phyloP scores from a whole-genome alignment of 2,329 filamentous ascomycete genomes.

The Bipolaris gigantea region DNA sequence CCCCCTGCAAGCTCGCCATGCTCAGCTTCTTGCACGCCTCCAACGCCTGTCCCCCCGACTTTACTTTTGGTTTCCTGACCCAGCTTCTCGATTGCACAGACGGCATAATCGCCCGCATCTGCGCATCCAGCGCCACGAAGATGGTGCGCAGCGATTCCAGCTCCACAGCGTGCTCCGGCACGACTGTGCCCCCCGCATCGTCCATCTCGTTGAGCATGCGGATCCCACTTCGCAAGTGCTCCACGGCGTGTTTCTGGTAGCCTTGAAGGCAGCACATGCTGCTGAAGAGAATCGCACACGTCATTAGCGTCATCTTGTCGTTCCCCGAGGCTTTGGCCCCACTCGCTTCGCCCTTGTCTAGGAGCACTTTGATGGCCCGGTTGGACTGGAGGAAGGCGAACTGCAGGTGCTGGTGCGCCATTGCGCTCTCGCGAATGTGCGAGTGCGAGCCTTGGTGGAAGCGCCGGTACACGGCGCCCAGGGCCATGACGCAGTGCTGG shows the following conservation, averaged over 20 bases:
- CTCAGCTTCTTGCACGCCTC: neutral
- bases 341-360: conserved; percentile 13
- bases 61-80: conserved; percentile 26
- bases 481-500: conserved; percentile 34
- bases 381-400: conserved; percentile 41
- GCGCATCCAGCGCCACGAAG: conserved; percentile 36
- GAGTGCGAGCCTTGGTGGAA: conserved; percentile 27
- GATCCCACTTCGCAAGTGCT: conserved; percentile 37
- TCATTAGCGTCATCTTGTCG: conserved; percentile 37
- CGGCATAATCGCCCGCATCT: conserved; percentile 34
- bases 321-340: conserved; percentile 3
- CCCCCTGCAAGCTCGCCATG: conserved; percentile 12
- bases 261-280: conserved; percentile 40
- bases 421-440: conserved; percentile 24
- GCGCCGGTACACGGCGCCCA: conserved; percentile 40
- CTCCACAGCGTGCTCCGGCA: conserved; percentile 25
- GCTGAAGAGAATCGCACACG: conserved; percentile 36
- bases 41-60: conserved; percentile 1
- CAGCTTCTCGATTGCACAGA: conserved; percentile 21
- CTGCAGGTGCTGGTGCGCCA: conserved; percentile 27
- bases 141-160: conserved; percentile 34
- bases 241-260: conserved; percentile 31
- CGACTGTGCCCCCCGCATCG: neutral
- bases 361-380: conserved; percentile 29
- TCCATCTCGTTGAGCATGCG: conserved; percentile 37